A percentile compares a stretch with the other conserved stretches of the same genome.
These are phyloP conservation scores for Paspalum vaginatum DNA, from an alignment of 176 grass and related monocot genomes.

Conservation along the genomic window DNA sequence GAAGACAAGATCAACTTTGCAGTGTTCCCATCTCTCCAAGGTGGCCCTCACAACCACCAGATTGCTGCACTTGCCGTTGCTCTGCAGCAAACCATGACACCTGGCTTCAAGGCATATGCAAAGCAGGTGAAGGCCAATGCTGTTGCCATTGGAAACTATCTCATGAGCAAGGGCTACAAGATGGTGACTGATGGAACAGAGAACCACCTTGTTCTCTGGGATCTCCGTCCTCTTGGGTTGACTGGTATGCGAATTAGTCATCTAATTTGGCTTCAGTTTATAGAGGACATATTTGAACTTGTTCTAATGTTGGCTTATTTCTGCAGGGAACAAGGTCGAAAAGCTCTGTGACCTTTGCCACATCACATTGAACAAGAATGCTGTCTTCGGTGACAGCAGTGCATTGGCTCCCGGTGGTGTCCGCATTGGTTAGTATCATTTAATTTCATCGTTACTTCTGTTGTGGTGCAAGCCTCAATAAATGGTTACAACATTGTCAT, in stretches of 20 bases:
- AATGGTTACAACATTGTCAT: not conserved
- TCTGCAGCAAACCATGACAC: conserved; percentile 74
- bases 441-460: conserved; percentile 23
- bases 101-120: conserved; percentile 92
- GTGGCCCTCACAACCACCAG: conserved; percentile 98
- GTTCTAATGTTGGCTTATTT: conserved; percentile 12
- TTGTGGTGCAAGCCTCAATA: conserved; percentile 7
- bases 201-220: conserved; percentile 99
- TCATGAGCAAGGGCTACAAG: conserved; percentile 99
- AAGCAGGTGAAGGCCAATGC: conserved; percentile 97
- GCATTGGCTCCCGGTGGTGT: conserved; percentile 93
- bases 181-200: conserved; percentile 97
- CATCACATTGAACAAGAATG: conserved; percentile 98
- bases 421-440: conserved; percentile 74
- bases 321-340: conserved; percentile 94
- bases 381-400: conserved; percentile 97
- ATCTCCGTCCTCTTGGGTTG: conserved; percentile 95
- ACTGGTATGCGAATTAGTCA: conserved; percentile 61
- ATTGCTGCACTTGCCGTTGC: conserved; percentile 94
- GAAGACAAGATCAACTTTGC: conserved; percentile 96
- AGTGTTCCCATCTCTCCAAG: conserved; percentile 98
- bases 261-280: not conserved
- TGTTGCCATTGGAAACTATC: conserved; percentile 87
- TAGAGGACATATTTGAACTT: not conserved
- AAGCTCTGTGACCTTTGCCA: conserved; percentile 93